phyloP scores from a whole-genome alignment of 768 basidiomycete genomes.

The Phaffia tasmanica region DNA sequence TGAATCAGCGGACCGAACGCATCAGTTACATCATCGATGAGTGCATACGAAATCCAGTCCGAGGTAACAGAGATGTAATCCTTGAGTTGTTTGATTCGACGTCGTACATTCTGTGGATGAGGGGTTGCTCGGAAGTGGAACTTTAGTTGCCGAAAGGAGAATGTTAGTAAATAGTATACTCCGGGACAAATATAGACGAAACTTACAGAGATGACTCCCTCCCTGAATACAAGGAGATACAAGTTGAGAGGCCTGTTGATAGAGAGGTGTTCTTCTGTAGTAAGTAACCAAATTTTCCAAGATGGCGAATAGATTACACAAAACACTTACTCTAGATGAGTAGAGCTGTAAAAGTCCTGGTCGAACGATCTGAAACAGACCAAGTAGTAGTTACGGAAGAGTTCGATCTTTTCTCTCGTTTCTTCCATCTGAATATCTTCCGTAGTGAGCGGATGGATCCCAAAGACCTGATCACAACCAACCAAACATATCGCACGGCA shows the following conservation, averaged over 20 bases:
- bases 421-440: conserved; percentile 99
- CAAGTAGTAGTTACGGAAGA: conserved; percentile 96
- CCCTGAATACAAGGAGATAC: conserved; percentile 98
- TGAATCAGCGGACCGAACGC: conserved; percentile 98
- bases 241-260: conserved; percentile 65
- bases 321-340: conserved; percentile 58
- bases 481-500: neutral
- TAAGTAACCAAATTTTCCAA: no score
- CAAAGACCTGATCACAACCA: conserved; percentile 60
- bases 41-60: conserved; percentile 98
- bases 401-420: conserved; percentile 97
- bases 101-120: conserved; percentile 92
- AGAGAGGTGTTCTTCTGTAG: no score
- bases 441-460: conserved; percentile 92
- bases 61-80: conserved; percentile 98
- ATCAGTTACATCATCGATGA: conserved; percentile 99
- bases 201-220: conserved; percentile 84
- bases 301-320: no score
- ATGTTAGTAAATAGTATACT: neutral
- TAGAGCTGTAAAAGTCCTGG: conserved; percentile 94
- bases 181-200: no score
- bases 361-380: conserved; percentile 99
- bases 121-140: conserved; percentile 97
- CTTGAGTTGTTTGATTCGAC: conserved; percentile 96
- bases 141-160: conserved; percentile 39